Conservation (phyloP, 345 rosid species). For the Pelargonium nanum region DNA sequence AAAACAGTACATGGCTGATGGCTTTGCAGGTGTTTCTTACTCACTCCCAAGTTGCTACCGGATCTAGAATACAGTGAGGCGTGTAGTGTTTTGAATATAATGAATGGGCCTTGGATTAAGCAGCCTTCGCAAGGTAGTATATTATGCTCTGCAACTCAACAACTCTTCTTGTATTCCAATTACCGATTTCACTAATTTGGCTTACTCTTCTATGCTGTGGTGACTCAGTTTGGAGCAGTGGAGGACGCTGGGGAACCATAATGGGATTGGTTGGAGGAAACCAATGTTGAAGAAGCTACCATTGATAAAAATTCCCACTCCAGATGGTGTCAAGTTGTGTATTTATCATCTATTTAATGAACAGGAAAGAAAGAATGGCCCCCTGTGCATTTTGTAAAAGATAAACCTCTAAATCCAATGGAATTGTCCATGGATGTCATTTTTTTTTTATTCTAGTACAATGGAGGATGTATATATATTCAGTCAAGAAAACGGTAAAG, state of each 20-base stretch:
- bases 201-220: not conserved
- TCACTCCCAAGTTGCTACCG: slow-evolving; percentile 81
- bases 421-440: too few relatives aligned
- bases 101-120: slow-evolving; percentile 94
- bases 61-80: slow-evolving; percentile 86
- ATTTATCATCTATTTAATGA: too few relatives aligned
- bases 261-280: slow-evolving; percentile 22
- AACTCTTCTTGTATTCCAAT: not conserved
- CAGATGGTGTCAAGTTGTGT: not conserved
- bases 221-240: slow-evolving; percentile 21
- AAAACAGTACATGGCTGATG: not conserved
- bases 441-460: too few relatives aligned
- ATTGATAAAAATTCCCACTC: too few relatives aligned
- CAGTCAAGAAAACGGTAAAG: too few relatives aligned
- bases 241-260: slow-evolving; percentile 24
- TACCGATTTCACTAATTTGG: not conserved
- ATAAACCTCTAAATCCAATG: too few relatives aligned
- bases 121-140: slow-evolving; percentile 61
- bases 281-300: slow-evolving; percentile 18
- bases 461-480: too few relatives aligned
- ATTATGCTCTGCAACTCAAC: not conserved
- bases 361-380: too few relatives aligned
- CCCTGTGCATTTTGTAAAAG: too few relatives aligned
- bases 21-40: slow-evolving; percentile 65
- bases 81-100: slow-evolving; percentile 78